A percentile compares a stretch with the other conserved stretches of the same genome.
Conservation (phyloP, 2,329 filamentous ascomycete genomes). For the Periconia sp. region DNA sequence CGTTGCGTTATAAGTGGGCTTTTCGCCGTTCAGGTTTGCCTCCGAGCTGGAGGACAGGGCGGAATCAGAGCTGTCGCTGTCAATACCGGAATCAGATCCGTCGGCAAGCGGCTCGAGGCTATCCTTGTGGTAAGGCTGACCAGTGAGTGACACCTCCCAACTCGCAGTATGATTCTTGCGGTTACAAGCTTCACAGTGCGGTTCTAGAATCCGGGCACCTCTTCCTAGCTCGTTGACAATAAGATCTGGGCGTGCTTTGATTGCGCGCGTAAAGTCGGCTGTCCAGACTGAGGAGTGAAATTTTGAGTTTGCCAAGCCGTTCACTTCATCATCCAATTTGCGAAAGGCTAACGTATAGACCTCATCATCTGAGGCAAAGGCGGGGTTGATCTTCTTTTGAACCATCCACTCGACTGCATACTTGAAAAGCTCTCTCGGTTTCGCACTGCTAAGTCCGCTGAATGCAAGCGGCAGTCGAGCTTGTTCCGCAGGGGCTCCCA, state of each 20-base stretch:
- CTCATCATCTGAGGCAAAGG: conserved; percentile 66
- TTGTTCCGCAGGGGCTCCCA: conserved; percentile 61
- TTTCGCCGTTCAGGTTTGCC: conserved; percentile 25
- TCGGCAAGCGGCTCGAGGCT: conserved; percentile 68
- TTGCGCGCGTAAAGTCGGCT: conserved; percentile 66
- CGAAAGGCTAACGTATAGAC: conserved; percentile 72
- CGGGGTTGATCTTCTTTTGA: conserved; percentile 77
- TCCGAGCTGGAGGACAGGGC: conserved; percentile 27
- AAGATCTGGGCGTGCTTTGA: conserved; percentile 69
- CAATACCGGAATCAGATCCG: conserved; percentile 30
- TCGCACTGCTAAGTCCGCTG: conserved; percentile 69
- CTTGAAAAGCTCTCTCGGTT: conserved; percentile 74
- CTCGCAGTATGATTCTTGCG: conserved; percentile 71
- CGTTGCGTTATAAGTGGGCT: conserved; percentile 28
- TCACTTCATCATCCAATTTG: conserved; percentile 74
- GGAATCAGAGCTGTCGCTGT: conserved; percentile 26
- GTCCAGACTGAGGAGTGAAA: conserved; percentile 76
- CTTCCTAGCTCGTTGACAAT: conserved; percentile 42
- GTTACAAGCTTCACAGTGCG: conserved; percentile 73
- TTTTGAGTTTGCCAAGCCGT: conserved; percentile 71
- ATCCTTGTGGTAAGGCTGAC: conserved; percentile 68
- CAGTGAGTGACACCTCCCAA: conserved; percentile 67
- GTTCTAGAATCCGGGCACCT: conserved; percentile 18
- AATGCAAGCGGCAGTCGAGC: conserved; percentile 71
- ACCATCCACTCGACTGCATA: conserved; percentile 82